Conservation (phyloP, 257 asterid genomes). For the Capsicum baccatum region DNA sequence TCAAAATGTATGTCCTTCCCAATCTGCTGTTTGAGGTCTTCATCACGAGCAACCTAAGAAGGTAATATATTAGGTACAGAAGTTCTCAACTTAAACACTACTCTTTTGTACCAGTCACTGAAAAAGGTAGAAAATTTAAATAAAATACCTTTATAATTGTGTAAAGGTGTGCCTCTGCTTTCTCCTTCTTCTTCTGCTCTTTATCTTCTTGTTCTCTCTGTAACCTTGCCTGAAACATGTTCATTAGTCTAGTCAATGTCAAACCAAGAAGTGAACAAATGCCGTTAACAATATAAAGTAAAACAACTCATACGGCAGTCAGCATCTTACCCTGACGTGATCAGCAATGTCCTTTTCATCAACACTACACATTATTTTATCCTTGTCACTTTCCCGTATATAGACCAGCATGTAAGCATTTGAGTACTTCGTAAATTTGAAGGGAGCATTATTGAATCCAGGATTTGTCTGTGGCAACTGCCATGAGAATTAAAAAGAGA, state of each 20-base stretch:
- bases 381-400: conserved; percentile 93
- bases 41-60: conserved; percentile 93
- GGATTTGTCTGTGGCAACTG: conserved; percentile 97
- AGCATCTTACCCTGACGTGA: conserved; percentile 76
- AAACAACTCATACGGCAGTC: not conserved
- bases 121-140: not conserved
- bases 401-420: conserved; percentile 99
- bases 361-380: conserved; percentile 89
- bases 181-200: conserved; percentile 89
- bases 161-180: conserved; percentile 93
- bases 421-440: conserved; percentile 93
- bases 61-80: not conserved
- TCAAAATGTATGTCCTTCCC: conserved; percentile 90
- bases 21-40: conserved; percentile 84
- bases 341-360: conserved; percentile 98
- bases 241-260: not conserved
- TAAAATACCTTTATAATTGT: conserved; percentile 82
- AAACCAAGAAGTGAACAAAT: not conserved
- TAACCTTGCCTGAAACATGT: conserved; percentile 71
- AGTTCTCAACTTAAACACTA: not conserved
- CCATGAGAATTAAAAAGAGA: not conserved
- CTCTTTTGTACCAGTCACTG: not conserved
- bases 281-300: not conserved
- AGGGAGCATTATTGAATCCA: conserved; percentile 90
- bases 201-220: conserved; percentile 97